Evolutionary conservation across 306 rosid genomes (phyloP).

Genomic region (Vigna unguiculata): DNA sequence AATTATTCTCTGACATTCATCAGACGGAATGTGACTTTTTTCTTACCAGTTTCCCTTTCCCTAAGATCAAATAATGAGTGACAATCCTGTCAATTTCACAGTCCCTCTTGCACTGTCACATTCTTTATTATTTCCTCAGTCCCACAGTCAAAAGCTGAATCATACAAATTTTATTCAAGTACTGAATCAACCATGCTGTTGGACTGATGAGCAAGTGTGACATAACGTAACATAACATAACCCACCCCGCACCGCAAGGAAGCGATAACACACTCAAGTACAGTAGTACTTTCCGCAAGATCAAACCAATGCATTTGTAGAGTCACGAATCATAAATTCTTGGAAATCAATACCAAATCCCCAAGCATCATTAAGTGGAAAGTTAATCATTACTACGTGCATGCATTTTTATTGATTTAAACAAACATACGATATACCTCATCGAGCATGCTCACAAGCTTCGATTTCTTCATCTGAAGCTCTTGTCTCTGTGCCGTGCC

Average conservation of each 20-base stretch:
- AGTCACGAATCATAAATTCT: conserved; percentile 22
- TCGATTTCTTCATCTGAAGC: conserved; percentile 84
- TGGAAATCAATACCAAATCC: conserved; percentile 17
- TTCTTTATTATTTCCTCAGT: conserved; percentile 34
- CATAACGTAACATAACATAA: not conserved
- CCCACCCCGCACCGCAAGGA: not conserved
- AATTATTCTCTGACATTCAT: conserved; percentile 51
- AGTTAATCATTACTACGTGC: conserved; percentile 33
- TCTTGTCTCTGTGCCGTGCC: conserved; percentile 75
- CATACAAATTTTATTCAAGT: conserved; percentile 23
- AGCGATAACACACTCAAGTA: conserved; percentile 6
- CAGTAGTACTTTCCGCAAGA: conserved; percentile 21
- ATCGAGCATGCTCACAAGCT: conserved; percentile 78
- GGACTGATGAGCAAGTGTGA: not conserved
- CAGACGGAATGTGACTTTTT: conserved; percentile 30
- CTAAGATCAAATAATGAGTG: conserved; percentile 38
- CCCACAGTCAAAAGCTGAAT: conserved; percentile 42
- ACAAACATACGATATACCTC: conserved; percentile 59
- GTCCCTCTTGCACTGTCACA: conserved; percentile 40
- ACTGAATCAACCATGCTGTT: conserved; percentile 9
- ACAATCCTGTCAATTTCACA: conserved; percentile 47
- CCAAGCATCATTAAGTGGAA: conserved; percentile 2
- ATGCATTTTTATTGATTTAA: not conserved
- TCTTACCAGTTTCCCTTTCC: conserved; percentile 37
- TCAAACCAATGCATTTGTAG: conserved; percentile 17